Conservation (phyloP, 129 eudicot species). For the Pseudognaphalium luteoalbum region DNA sequence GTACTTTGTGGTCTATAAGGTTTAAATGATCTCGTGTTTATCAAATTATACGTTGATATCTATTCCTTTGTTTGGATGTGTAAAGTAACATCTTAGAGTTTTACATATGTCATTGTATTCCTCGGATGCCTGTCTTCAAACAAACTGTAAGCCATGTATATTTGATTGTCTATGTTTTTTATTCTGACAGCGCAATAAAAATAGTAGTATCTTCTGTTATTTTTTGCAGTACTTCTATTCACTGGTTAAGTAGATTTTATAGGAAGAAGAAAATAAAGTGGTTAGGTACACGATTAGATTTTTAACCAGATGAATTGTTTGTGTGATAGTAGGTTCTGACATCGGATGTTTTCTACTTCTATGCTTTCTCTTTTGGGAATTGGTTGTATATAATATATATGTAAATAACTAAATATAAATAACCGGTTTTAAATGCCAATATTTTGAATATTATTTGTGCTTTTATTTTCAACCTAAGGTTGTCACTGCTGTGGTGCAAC, state of each 20-base stretch:
- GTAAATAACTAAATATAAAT: not conserved
- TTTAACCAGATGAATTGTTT: not conserved
- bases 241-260: too few species aligned
- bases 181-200: not conserved
- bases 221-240: too few species aligned
- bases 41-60: not conserved
- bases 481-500: conserved; percentile 92
- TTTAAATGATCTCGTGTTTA: not conserved
- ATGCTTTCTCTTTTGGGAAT: not conserved
- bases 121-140: not conserved
- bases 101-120: too few species aligned
- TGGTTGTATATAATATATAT: not conserved
- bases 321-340: not conserved
- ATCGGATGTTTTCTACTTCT: not conserved
- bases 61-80: too few species aligned
- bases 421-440: conserved; percentile 1
- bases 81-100: too few species aligned
- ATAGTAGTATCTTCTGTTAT: not conserved
- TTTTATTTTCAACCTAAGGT: conserved; percentile 41
- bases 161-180: too few species aligned
- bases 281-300: not conserved
- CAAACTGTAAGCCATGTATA: not conserved
- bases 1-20: not conserved
- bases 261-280: not conserved
- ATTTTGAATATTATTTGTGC: not conserved